Percentiles rank a stretch among this genome's conserved stretches.
These are phyloP conservation scores for Ophiosphaerella korrae DNA, from an alignment of 2,329 filamentous ascomycete genomes.

Conservation along the genomic window DNA sequence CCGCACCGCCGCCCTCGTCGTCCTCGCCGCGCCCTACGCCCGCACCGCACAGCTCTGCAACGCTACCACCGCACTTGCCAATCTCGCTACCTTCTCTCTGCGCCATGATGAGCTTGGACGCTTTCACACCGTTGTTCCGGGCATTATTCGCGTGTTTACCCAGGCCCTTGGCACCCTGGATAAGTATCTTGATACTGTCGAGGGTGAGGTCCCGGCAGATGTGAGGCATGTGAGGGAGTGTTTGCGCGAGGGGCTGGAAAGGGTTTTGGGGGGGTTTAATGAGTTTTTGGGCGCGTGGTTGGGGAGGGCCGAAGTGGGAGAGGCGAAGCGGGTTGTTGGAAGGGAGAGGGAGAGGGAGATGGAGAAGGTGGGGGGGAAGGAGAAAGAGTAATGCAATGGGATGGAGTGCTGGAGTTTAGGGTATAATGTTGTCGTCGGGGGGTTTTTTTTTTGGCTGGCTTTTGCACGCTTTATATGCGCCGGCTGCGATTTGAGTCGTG, in stretches of 20 bases:
- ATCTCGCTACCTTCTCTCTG: constrained; percentile 74
- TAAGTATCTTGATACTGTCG: no score
- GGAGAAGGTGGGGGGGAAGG: neutral
- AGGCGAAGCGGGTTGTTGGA: constrained; percentile 52
- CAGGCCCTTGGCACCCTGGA: constrained; percentile 57
- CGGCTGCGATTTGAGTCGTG: no score
- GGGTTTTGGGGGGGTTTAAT: constrained; percentile 73
- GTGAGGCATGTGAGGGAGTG: constrained; percentile 72
- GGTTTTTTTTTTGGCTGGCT: no score
- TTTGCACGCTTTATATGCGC: no score
- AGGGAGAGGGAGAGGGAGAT: constrained; percentile 27
- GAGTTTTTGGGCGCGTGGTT: constrained; percentile 77
- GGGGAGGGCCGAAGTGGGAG: constrained; percentile 70
- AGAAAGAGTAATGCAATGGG: no score
- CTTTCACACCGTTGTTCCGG: constrained; percentile 80
- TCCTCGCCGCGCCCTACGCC: constrained; percentile 76
- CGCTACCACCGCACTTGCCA: constrained; percentile 71
- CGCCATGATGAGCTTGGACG: constrained; percentile 83
- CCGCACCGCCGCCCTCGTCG: constrained; percentile 66
- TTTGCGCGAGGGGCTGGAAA: constrained; percentile 67
- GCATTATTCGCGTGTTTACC: constrained; percentile 75
- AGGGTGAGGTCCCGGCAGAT: no score
- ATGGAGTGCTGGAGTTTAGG: no score
- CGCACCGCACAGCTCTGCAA: constrained; percentile 52
- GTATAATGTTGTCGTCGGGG: no score